Evolutionary conservation across 2,329 filamentous ascomycete genomes (phyloP), one percentile per base, ranked within the genome.

Genomic region (Phyllosticta citribraziliensis): DNA sequence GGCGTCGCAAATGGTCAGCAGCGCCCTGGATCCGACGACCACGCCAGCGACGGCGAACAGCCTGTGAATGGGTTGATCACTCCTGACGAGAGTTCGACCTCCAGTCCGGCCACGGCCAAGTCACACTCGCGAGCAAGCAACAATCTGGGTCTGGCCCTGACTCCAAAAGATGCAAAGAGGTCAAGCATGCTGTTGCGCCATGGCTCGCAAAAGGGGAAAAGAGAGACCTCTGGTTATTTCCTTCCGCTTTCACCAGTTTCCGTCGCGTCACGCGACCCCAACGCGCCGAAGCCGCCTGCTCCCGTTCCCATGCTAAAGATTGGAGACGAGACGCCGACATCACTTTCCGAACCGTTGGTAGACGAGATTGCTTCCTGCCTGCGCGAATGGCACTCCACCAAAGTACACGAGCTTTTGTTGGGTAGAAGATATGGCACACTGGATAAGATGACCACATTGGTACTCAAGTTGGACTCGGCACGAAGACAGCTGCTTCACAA

Each of bases 221-320:
- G 72, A 55, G 73, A 75, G 22, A 69, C 70, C 63, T 72, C 74
- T 55, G 71, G 72, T 64, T 66, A 73, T 56, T 66, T 67, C 60
- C 70, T 75, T 33, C 74, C 74, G 2, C 67, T 74, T 10, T 75
- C 74, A 30, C 74, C 73, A 57, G 64, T 73, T 47, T 76, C 74
- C 20, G 63, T 69, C n/a, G 56, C 60, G 22, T 66, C 78, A 65
- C 83, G 87, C 64, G 84, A 91, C 67, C 85, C 86, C 1, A 80
- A 84, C 70, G 83, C 79, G 24, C 85, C 86, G 11, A 91, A 90
- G 67, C 94, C 93, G 30, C 84, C 91, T 11, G 95, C 95, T 11
- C 94, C 94, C 0, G 92, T 99, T 9, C 94, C 94, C 4, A 94
- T 97, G 88, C 82, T 99, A 58, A 96, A 97, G 74, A 93, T 99